These are phyloP conservation scores for Colletotrichum camelliae DNA, from an alignment of 2,329 filamentous ascomycete species.

Conservation along the genomic window DNA sequence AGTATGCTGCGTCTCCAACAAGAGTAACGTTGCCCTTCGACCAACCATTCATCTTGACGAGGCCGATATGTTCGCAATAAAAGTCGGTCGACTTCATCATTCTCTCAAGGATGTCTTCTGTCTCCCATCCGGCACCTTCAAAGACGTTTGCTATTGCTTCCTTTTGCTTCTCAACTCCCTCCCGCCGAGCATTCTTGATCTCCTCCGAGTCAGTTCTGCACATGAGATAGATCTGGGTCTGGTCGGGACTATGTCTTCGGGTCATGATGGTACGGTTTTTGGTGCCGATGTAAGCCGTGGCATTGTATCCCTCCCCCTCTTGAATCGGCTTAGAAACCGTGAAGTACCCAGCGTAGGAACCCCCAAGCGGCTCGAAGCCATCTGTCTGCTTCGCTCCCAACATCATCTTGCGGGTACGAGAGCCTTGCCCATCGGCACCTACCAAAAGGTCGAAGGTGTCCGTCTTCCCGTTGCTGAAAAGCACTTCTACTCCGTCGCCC, in stretches of 20 bases:
- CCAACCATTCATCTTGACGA: constrained; percentile 51
- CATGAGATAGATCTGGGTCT: not conserved
- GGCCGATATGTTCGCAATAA: constrained; percentile 48
- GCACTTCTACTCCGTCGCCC: not conserved
- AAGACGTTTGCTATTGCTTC: constrained; percentile 41
- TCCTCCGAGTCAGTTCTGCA: not conserved
- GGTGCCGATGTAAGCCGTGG: not conserved
- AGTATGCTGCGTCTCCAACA: constrained; percentile 60
- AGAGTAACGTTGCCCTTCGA: constrained; percentile 51
- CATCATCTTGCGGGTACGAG: not conserved
- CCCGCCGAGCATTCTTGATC: constrained; percentile 31
- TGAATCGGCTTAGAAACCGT: not conserved
- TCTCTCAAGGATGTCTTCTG: constrained; percentile 43
- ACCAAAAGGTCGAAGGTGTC: not conserved
- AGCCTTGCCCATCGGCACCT: not conserved
- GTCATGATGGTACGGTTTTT: not conserved
- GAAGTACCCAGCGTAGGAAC: not conserved
- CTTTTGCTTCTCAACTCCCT: constrained; percentile 41
- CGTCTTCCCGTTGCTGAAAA: not conserved
- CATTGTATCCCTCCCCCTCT: not conserved
- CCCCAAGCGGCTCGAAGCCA: not conserved
- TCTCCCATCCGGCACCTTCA: constrained; percentile 50
- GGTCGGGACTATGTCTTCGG: not conserved
- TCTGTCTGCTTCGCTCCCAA: not conserved
- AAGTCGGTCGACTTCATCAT: constrained; percentile 49